Evolutionary conservation across 2,329 filamentous ascomycete species (phyloP), one percentile per base, ranked within the genome.

Genomic region (Colletotrichum eleusines): DNA sequence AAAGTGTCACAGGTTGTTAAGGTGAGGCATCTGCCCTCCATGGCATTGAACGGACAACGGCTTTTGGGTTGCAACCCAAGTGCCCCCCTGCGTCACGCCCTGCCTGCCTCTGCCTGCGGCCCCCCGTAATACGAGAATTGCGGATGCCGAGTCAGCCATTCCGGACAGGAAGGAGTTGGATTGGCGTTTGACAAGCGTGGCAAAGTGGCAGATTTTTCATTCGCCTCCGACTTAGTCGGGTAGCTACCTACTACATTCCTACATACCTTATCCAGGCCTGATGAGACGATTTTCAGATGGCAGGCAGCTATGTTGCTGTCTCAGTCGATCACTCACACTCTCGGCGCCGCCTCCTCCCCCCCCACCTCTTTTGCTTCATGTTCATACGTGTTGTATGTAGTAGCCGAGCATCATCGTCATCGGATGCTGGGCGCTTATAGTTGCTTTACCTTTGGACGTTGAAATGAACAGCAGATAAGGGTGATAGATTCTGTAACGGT

Each of bases 1-100:
- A 26, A 40, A 33, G n/a, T 72, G 68, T 71, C 63, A 31, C 63
- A 71, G 63, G 35, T 55, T 38, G 8, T 48, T 33, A 57, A 66
- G 57, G 57, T 58, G 66, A 70, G 50, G 65, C 61, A 61, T 54
- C 60, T 38, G 35, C 50, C 50, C 28, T 46, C 26, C 57, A 69
- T 26, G 48, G 69, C 69, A 69, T 69, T 69, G 23, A n/a, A 64
- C 51, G 48, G 26, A 23, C 31, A 20, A 50, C 23, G 38, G 26
- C 40, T 26, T 14, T 28, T 54, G 44, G 35, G 11, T 33, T 11
- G 50, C 58, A 28, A 50, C 50, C 33, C 44, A 11, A 50, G 59
- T 51, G 18, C n/a, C 42, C 59, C 33, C 38, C 50, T 35, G 26
- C 46, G 16, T 31, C 2, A 38, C 46, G n/a, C 9, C 20, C 35